Conservation (phyloP, 192 early-diverging fungal species). For the Phlyctochytrium bullatum region DNA sequence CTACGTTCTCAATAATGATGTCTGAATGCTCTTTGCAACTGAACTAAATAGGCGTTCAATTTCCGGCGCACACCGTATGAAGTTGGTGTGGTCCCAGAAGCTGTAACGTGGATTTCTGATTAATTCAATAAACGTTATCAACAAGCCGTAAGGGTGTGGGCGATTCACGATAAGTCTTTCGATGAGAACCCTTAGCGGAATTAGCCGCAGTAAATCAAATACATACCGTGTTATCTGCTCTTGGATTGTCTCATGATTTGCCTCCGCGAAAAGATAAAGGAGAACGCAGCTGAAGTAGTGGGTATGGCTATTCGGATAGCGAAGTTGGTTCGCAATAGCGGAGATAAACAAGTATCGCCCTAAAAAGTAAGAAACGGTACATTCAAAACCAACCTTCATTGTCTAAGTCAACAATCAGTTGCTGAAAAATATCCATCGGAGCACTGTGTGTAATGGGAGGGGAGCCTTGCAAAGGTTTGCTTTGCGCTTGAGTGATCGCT, state of each 20-base stretch:
- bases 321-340: slow-evolving; percentile 93
- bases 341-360: slow-evolving; percentile 86
- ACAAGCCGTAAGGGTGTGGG: slow-evolving; percentile 95
- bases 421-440: slow-evolving; percentile 81
- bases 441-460: slow-evolving; percentile 59
- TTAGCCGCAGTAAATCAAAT: slow-evolving; percentile 1
- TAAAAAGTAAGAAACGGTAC: slow-evolving; percentile 26
- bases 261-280: slow-evolving; percentile 81
- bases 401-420: slow-evolving; percentile 72
- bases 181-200: slow-evolving; percentile 71
- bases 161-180: slow-evolving; percentile 95
- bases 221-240: slow-evolving; percentile 87
- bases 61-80: slow-evolving; percentile 70
- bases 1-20: slow-evolving; percentile 9
- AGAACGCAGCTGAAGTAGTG: slow-evolving; percentile 89
- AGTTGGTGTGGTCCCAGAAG: slow-evolving; percentile 70
- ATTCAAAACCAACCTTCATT: slow-evolving; percentile 56
- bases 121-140: slow-evolving; percentile 97
- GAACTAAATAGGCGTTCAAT: slow-evolving; percentile 77
- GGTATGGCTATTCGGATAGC: slow-evolving; percentile 97
- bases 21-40: slow-evolving; percentile 53
- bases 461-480: slow-evolving; percentile 33
- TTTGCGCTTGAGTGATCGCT: slow-evolving; percentile 58
- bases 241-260: slow-evolving; percentile 74
- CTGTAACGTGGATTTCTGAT: slow-evolving; percentile 84